Evolutionary conservation across 2,329 filamentous ascomycete genomes (phyloP).

Genomic region (Paraconiothyrium sp.): DNA sequence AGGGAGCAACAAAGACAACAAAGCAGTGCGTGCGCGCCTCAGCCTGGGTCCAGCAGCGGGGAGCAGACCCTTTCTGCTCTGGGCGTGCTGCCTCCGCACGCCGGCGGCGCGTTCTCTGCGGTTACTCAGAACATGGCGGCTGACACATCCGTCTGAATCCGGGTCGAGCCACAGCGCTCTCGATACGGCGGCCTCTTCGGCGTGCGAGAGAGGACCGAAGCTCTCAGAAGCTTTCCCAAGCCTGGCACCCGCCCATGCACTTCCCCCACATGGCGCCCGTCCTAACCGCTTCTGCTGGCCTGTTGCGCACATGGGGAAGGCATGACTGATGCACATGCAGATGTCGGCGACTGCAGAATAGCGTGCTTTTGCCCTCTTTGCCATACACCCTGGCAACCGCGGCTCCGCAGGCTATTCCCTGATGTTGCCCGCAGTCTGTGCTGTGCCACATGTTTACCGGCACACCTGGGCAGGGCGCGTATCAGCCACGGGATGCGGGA

Average conservation of each 20-base stretch:
- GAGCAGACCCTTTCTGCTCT: conserved; percentile 5
- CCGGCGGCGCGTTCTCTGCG: conserved; percentile 3
- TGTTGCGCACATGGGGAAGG: not conserved
- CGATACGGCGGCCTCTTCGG: not conserved
- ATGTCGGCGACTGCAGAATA: not conserved
- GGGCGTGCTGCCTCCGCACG: not conserved
- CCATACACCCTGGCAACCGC: not conserved
- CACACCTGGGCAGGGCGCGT: not conserved
- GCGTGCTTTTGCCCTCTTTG: not conserved
- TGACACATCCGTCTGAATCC: not conserved
- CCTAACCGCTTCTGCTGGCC: not conserved
- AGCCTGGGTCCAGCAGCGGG: not conserved
- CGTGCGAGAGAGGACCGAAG: conserved; percentile 1
- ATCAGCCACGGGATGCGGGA: not conserved
- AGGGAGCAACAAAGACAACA: not conserved
- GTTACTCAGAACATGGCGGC: not conserved
- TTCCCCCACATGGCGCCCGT: conserved; percentile 1
- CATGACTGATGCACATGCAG: conserved; percentile 13
- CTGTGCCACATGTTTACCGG: conserved; percentile 11
- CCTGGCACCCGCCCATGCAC: not conserved
- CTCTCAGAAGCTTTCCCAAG: conserved; percentile 22
- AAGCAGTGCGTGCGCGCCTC: not conserved
- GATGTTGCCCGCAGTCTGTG: conserved; percentile 1
- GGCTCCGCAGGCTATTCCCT: not conserved
- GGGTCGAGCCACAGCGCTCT: conserved; percentile 5